These are phyloP conservation scores for Elsinoe batatas DNA, from an alignment of 2,329 filamentous ascomycete species.

Conservation along the genomic window DNA sequence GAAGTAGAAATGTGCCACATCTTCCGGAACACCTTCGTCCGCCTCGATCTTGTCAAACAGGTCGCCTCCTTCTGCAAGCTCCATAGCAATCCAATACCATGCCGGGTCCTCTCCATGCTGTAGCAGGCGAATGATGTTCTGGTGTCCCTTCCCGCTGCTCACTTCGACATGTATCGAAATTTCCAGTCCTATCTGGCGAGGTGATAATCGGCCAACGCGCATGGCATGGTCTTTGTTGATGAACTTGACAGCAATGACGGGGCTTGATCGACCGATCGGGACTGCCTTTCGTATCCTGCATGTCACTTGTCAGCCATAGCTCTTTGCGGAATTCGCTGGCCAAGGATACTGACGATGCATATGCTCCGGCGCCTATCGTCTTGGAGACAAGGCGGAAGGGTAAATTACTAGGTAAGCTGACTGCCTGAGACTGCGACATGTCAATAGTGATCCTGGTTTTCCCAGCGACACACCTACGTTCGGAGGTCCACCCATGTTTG, in stretches of 20 bases:
- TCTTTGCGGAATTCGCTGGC: neutral
- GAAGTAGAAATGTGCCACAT: slow-evolving; percentile 96
- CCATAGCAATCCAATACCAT: slow-evolving; percentile 99
- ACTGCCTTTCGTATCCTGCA: slow-evolving; percentile 84
- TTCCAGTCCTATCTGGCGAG: slow-evolving; percentile 86
- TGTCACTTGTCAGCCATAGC: slow-evolving; percentile 9
- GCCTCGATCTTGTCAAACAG: slow-evolving; percentile 99
- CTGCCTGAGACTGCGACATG: slow-evolving; percentile 62
- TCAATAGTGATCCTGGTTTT: neutral
- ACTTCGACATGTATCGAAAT: slow-evolving; percentile 82
- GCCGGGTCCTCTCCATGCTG: slow-evolving; percentile 71
- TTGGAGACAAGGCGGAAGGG: slow-evolving; percentile 93
- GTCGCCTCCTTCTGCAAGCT: slow-evolving; percentile 88
- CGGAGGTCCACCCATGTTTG: slow-evolving; percentile 23
- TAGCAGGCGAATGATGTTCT: slow-evolving; percentile 90
- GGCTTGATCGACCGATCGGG: slow-evolving; percentile 56
- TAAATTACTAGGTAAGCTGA: slow-evolving; percentile 71
- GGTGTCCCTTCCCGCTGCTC: slow-evolving; percentile 55
- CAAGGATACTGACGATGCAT: slow-evolving; percentile 68
- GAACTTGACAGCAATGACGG: slow-evolving; percentile 94
- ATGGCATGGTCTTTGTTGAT: slow-evolving; percentile 96
- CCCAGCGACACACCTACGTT: slow-evolving; percentile 19
- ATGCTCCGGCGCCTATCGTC: slow-evolving; percentile 91
- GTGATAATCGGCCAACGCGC: slow-evolving; percentile 75
- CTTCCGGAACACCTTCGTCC: slow-evolving; percentile 84